Evolutionary conservation across 148 eudicot species (phyloP).

Genomic region (Camellia granthamiana): DNA sequence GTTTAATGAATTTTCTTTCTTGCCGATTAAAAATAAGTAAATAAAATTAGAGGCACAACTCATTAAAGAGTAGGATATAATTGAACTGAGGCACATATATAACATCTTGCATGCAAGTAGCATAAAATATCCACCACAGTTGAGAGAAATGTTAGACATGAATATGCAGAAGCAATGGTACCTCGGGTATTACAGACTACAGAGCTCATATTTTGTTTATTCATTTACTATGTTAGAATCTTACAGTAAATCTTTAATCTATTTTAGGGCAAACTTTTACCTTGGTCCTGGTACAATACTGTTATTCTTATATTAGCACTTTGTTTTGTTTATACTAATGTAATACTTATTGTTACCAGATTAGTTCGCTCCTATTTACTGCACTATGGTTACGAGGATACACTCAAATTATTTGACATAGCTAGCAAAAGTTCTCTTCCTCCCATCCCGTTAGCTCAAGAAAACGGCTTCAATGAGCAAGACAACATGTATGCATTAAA

Average conservation of each 20-base stretch:
- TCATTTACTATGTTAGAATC: background rate
- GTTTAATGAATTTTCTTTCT: too few species aligned
- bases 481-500: constrained; percentile 51
- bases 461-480: constrained; percentile 61
- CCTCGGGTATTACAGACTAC: background rate
- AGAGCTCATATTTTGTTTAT: background rate
- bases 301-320: background rate
- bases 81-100: too few species aligned
- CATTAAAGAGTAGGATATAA: too few species aligned
- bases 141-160: too few species aligned
- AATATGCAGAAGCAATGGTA: too few species aligned
- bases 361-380: constrained; percentile 82
- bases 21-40: too few species aligned
- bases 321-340: background rate
- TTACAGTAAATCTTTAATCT: background rate
- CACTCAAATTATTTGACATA: constrained; percentile 64
- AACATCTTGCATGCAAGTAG: too few species aligned
- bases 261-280: constrained; percentile 5
- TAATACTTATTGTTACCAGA: constrained; percentile 41
- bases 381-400: constrained; percentile 92
- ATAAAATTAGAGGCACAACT: too few species aligned
- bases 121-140: too few species aligned
- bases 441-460: constrained; percentile 46
- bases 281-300: background rate
- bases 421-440: constrained; percentile 65